Base-by-base conservation (phyloP, 441 rosid species). In the Sinapis alba region DNA sequence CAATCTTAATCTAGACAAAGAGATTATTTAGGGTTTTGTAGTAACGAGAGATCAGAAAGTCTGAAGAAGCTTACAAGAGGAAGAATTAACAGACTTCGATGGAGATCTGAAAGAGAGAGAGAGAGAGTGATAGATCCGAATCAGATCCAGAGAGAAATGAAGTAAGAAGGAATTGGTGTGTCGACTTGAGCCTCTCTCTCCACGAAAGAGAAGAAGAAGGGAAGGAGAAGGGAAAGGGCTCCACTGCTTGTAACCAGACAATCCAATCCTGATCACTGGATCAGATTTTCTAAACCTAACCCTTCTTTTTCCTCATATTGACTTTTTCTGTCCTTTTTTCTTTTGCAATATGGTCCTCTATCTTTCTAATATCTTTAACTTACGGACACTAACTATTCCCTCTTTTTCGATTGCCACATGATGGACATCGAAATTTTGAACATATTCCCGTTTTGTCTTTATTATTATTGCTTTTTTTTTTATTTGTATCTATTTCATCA, bases 181-280 rank as follows among this genome's bases (percentile, higher is more conserved):
- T 7, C 19, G 24, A 24, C 51, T 28, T 61, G 76, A 70, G 16
- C 75, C 53, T 76, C 75, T 75, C 45, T 68, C 28, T 7, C 7
- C 7, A 59, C 32, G 38, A 30, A 47, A 30, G 57, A 62, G 15
- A 53, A 53, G 18, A 54, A 61, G 50, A 32, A 36, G 63, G 53
- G 24, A 26, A 27, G 18, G 62, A 26, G 16, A 30, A 47, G 4
- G 60, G 2, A 63, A 64, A 62, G 80, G 76, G 80, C 80, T 76
- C 80, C 80, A 76, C 71, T 70, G 76, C 80, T 76, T 70, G 24
- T 76, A 70, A 76, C 76, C 80, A 76, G 75, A 76, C 80, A 70
- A 76, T 70, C 76, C 75, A 70, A 69, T 76, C 80, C 27, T 69
- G 58, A 43, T 69, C 66, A 57, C 74, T 45, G 64, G 76, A 76